Evolutionary conservation across 805 yeast genomes (phyloP).

Genomic region (Sugiyamaella chiloensis): DNA sequence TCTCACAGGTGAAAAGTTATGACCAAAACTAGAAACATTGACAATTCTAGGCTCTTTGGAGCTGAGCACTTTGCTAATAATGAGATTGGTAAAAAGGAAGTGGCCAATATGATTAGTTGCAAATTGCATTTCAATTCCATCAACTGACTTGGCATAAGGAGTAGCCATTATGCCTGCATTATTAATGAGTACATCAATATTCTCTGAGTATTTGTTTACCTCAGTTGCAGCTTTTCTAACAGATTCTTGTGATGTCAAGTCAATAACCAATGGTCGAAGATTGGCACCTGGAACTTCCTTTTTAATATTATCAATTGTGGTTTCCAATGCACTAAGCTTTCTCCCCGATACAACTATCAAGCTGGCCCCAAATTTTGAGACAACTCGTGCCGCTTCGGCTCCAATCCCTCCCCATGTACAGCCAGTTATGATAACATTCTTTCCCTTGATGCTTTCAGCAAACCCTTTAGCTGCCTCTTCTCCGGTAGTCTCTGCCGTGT

Average conservation of each 20-base stretch:
- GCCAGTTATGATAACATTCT: slow-evolving; percentile 16
- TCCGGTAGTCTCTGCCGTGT: slow-evolving; percentile 13
- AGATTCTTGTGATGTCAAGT: slow-evolving; percentile 17
- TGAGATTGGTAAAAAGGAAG: slow-evolving; percentile 56
- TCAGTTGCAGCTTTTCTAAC: slow-evolving; percentile 17
- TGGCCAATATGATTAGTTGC: slow-evolving; percentile 78
- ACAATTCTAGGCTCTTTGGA: slow-evolving; percentile 10
- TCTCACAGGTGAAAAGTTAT: slow-evolving; percentile 7
- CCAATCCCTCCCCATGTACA: slow-evolving; percentile 19
- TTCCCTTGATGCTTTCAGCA: slow-evolving; percentile 14
- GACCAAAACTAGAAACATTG: slow-evolving; percentile 13
- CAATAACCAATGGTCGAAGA: slow-evolving; percentile 14
- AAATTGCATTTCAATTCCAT: slow-evolving; percentile 72
- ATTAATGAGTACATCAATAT: slow-evolving; percentile 60
- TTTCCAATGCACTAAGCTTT: slow-evolving; percentile 5
- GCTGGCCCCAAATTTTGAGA: slow-evolving; percentile 13
- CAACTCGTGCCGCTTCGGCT: slow-evolving; percentile 16
- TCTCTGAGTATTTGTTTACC: slow-evolving; percentile 12
- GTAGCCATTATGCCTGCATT: slow-evolving; percentile 81
- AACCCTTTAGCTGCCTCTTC: slow-evolving; percentile 11
- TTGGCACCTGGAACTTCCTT: slow-evolving; percentile 14
- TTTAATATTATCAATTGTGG: slow-evolving; percentile 10
- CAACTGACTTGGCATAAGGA: slow-evolving; percentile 60
- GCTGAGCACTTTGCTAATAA: slow-evolving; percentile 9
- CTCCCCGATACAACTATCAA: slow-evolving; percentile 15